Percentiles rank a stretch among this genome's conserved stretches.
phyloP scores from a whole-genome alignment of 2,329 filamentous ascomycete species.

The Colletotrichum lindemuthianum region DNA sequence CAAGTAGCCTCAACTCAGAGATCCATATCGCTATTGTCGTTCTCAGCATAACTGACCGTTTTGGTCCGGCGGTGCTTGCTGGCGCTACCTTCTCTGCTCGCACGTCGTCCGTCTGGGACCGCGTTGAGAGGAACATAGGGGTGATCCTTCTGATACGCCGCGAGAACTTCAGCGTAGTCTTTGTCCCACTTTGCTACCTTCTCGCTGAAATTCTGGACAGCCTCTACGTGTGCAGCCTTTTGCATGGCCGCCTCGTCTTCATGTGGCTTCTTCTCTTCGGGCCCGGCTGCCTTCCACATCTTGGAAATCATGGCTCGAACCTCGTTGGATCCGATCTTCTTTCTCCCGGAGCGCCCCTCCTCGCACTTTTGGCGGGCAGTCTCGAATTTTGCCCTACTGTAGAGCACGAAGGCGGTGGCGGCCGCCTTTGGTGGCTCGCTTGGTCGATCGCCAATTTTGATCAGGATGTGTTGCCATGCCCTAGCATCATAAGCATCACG shows the following conservation, averaged over 20 bases:
- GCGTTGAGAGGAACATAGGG: conserved; percentile 52
- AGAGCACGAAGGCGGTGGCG: conserved; percentile 89
- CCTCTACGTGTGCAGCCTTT: conserved; percentile 71
- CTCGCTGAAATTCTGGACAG: conserved; percentile 68
- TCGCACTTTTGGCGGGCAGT: conserved; percentile 68
- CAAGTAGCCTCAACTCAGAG: conserved; percentile 21
- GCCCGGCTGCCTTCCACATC: conserved; percentile 85
- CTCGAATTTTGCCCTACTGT: conserved; percentile 83
- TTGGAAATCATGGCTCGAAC: conserved; percentile 86
- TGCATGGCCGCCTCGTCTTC: conserved; percentile 77
- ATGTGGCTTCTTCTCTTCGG: conserved; percentile 80
- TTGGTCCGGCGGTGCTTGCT: conserved; percentile 49
- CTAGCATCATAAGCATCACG: conserved; percentile 67
- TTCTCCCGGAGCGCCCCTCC: conserved; percentile 69
- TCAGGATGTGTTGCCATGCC: conserved; percentile 61
- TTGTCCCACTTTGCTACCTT: conserved; percentile 78
- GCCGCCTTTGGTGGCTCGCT: conserved; percentile 76
- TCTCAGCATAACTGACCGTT: conserved; percentile 50
- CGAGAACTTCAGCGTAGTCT: conserved; percentile 65
- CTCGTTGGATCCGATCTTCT: conserved; percentile 78
- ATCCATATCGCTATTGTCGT: conserved; percentile 42
- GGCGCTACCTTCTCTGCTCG: conserved; percentile 25
- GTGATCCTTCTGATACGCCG: conserved; percentile 63
- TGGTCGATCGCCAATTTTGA: conserved; percentile 78
- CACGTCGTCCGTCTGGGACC: conserved; percentile 4